Conservation (phyloP, 1,284 basidiomycete genomes). For the Heterobasidion occidentale region DNA sequence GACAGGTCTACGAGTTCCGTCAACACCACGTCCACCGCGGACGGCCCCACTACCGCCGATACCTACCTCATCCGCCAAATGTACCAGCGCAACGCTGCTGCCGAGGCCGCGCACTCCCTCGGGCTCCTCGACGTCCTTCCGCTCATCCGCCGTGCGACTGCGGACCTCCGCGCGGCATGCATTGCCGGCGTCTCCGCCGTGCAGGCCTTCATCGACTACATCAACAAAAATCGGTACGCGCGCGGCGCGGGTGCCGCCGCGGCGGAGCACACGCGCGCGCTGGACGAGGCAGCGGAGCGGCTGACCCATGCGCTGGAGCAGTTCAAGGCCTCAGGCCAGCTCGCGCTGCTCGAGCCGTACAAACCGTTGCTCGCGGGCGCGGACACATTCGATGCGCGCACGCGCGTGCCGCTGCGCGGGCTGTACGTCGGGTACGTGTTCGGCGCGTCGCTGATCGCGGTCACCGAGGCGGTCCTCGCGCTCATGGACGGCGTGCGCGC, state of each 20-base stretch:
- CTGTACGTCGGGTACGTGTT: conserved; percentile 43
- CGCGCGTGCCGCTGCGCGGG: conserved; percentile 25
- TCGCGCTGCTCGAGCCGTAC: conserved; percentile 42
- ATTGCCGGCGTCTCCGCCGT: conserved; percentile 26
- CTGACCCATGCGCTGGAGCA: conserved; percentile 29
- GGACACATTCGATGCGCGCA: neutral
- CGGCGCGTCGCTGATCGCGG: conserved; percentile 32
- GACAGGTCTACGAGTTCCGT: neutral
- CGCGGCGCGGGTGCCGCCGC: conserved; percentile 12
- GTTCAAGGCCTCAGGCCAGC: conserved; percentile 33
- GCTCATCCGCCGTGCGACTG: conserved; percentile 34
- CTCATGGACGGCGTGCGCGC: conserved; percentile 35
- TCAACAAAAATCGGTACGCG: conserved; percentile 42
- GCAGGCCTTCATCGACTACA: conserved; percentile 27
- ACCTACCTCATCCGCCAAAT: conserved; percentile 34
- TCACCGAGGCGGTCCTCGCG: conserved; percentile 33
- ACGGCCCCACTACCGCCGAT: conserved; percentile 16
- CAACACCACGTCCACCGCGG: neutral
- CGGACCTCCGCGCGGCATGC: conserved; percentile 31
- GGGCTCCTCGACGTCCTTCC: conserved; percentile 41
- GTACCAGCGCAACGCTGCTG: conserved; percentile 19
- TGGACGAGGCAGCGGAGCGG: conserved; percentile 29
- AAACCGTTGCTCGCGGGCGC: conserved; percentile 18
- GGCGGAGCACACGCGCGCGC: conserved; percentile 19
- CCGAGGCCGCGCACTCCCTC: conserved; percentile 30